These are phyloP conservation scores for Paragyromitra xinjiangensis DNA, from an alignment of 495 filamentous ascomycete species.

Conservation along the genomic window DNA sequence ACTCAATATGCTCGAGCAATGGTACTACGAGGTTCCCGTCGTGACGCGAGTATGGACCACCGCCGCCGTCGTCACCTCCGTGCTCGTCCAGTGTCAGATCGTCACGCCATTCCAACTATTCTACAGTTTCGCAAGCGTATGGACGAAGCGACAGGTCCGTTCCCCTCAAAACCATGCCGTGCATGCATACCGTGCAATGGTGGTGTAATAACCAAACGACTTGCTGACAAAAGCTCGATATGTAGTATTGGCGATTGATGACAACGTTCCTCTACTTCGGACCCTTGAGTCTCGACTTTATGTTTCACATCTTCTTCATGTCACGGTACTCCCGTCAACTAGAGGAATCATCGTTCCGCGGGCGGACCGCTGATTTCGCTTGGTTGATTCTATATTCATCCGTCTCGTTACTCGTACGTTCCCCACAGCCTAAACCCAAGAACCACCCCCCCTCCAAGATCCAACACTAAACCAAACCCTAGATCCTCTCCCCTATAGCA, in stretches of 20 bases:
- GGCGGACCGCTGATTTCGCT: constrained; percentile 88
- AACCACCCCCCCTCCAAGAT: neutral
- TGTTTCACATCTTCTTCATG: constrained; percentile 99
- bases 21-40: constrained; percentile 98
- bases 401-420: constrained; percentile 69
- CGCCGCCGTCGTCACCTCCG: constrained; percentile 85
- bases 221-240: constrained; percentile 40
- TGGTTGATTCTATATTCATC: constrained; percentile 91
- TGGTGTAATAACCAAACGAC: neutral
- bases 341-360: constrained; percentile 80
- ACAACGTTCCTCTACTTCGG: constrained; percentile 98
- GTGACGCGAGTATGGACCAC: constrained; percentile 97
- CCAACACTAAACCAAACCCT: constrained; percentile 8
- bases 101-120: constrained; percentile 93
- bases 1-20: constrained; percentile 79
- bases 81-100: constrained; percentile 90
- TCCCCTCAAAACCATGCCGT: neutral
- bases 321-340: constrained; percentile 95
- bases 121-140: constrained; percentile 93
- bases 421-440: too few relatives aligned
- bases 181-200: neutral
- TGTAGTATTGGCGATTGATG: constrained; percentile 91
- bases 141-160: constrained; percentile 81
- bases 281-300: constrained; percentile 87
- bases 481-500: constrained; percentile 77